Conservation (phyloP, 768 basidiomycete genomes). For the Tephrocybe sp. region DNA sequence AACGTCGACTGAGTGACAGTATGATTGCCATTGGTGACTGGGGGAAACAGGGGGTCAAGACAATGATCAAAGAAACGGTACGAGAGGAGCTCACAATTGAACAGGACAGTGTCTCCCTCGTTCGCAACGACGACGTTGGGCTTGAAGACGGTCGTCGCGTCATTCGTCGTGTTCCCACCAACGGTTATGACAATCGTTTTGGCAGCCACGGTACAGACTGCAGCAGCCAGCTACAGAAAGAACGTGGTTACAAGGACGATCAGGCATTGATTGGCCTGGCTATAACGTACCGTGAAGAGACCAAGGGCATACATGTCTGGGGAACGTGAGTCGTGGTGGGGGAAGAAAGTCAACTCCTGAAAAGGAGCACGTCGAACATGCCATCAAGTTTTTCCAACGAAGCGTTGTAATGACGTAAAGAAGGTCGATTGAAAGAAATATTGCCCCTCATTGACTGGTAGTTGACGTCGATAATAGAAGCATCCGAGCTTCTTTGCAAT, state of each 20-base stretch:
- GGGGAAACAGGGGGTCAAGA: neutral
- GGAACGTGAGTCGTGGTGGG: neutral
- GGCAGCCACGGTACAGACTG: slow-evolving; percentile 22
- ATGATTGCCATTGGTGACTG: slow-evolving; percentile 53
- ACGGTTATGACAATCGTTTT: slow-evolving; percentile 45
- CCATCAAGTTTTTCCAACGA: too few relatives aligned
- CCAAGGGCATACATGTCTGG: slow-evolving; percentile 2
- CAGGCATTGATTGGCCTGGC: neutral
- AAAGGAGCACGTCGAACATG: too few relatives aligned
- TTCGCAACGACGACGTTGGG: slow-evolving; percentile 45
- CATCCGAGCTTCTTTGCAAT: too few relatives aligned
- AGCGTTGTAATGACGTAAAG: slow-evolving; percentile 1
- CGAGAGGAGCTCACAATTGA: slow-evolving; percentile 51
- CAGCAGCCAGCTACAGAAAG: neutral
- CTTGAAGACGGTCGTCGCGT: slow-evolving; percentile 45
- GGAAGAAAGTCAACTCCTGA: neutral
- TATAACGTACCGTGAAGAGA: slow-evolving; percentile 6
- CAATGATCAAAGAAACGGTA: neutral
- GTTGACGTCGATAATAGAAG: too few relatives aligned
- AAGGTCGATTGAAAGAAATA: neutral
- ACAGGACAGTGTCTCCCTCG: slow-evolving; percentile 49
- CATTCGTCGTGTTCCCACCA: slow-evolving; percentile 43
- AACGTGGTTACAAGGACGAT: neutral
- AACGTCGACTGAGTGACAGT: slow-evolving; percentile 61
- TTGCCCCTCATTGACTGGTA: too few relatives aligned